Evolutionary conservation across 306 rosid species (phyloP).

Genomic region (Dalbergia oliveri): DNA sequence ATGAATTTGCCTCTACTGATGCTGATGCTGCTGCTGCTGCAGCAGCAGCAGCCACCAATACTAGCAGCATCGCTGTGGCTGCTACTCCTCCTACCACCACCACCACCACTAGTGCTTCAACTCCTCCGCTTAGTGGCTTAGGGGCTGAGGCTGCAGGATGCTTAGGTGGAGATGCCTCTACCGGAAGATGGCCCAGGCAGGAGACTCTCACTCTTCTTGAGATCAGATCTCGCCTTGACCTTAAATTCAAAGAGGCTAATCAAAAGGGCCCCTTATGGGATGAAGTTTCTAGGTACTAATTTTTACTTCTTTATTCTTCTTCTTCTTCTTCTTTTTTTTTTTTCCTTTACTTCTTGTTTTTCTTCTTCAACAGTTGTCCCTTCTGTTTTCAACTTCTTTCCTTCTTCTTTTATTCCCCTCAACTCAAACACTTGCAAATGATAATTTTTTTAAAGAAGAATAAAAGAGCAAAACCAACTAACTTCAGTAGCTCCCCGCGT

Average conservation of each 20-base stretch:
- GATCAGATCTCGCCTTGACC: conserved; percentile 95
- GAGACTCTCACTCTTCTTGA: conserved; percentile 98
- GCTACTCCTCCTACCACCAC: conserved; percentile 43
- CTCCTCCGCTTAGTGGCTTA: conserved; percentile 67
- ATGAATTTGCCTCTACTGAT: conserved; percentile 64
- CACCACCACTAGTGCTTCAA: conserved; percentile 56
- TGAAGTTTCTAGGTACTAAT: conserved; percentile 87
- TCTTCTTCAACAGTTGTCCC: background rate
- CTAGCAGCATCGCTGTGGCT: conserved; percentile 27
- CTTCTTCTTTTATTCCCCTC: background rate
- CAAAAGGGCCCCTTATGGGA: conserved; percentile 99
- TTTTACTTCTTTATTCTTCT: background rate
- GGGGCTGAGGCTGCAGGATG: conserved; percentile 65
- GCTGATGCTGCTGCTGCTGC: conserved; percentile 42
- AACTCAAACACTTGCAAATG: background rate
- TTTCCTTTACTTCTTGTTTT: too few species aligned
- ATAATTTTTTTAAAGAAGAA: background rate
- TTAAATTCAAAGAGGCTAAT: conserved; percentile 93
- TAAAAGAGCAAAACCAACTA: background rate
- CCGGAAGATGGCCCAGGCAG: conserved; percentile 94
- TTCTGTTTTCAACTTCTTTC: background rate
- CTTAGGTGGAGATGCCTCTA: conserved; percentile 63
- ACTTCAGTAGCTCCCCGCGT: background rate
- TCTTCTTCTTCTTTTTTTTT: background rate
- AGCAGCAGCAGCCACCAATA: background rate